These are phyloP conservation scores for Rhizophora apiculata DNA, from an alignment of 345 rosid genomes.

Conservation along the genomic window DNA sequence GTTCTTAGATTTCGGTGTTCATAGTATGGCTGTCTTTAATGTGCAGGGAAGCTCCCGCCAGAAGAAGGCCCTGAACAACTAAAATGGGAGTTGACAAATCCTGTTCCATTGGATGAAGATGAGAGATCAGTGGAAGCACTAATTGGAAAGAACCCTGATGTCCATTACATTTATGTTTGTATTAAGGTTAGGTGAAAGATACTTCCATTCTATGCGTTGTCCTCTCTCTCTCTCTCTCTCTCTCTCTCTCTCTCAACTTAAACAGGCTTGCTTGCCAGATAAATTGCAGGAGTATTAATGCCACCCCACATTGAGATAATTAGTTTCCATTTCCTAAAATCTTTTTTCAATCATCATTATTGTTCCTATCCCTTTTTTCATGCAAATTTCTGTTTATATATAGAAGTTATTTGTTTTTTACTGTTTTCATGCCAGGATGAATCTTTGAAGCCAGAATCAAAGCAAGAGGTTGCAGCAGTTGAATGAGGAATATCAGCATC, in stretches of 20 bases:
- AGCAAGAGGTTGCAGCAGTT: slow-evolving; percentile 13
- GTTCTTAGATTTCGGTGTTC: neutral
- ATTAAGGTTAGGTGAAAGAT: slow-evolving; percentile 42
- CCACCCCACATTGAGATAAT: neutral
- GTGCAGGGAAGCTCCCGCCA: slow-evolving; percentile 51
- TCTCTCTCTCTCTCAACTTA: neutral
- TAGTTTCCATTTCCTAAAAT: neutral
- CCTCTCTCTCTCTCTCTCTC: neutral
- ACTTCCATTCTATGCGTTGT: neutral
- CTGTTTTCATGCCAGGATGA: slow-evolving; percentile 19
- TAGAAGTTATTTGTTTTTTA: too few species aligned
- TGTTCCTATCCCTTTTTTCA: neutral
- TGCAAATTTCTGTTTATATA: too few species aligned
- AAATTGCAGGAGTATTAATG: neutral
- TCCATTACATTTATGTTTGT: slow-evolving; percentile 72
- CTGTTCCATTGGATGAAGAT: slow-evolving; percentile 56
- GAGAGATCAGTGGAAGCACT: slow-evolving; percentile 52
- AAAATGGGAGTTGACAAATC: slow-evolving; percentile 53
- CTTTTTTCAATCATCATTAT: neutral
- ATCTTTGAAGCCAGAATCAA: slow-evolving; percentile 20
- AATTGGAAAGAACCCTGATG: slow-evolving; percentile 65
- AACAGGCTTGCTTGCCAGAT: neutral
- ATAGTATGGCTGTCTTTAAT: slow-evolving; percentile 4
- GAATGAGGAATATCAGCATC: too few species aligned
- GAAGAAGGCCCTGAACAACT: slow-evolving; percentile 44